Base-by-base conservation (phyloP, 768 basidiomycete genomes). In the Tephrocybe sp. region DNA sequence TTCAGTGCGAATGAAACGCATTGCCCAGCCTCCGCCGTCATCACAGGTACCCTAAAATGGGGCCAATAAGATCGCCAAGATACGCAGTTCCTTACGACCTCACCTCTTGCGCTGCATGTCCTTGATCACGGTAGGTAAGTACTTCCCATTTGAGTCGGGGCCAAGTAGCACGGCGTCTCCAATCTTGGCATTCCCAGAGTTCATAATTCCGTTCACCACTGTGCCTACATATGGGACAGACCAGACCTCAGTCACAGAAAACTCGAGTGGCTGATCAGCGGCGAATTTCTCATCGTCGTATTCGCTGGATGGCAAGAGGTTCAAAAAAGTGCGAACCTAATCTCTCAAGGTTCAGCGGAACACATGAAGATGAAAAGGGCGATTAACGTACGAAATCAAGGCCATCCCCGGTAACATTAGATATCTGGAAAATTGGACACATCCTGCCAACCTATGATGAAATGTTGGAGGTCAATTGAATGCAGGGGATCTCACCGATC, bases 341-440 rank as follows among this genome's bases (percentile, higher is more conserved):
- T 16, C 30, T 33, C 29, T 39, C 27, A 36, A 24, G 22, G 27
- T 50, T 10, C 27, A n/a, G 23, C 16, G 16, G n/a, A n/a, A n/a
- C 16, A 33, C 13, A 27, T 37, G 19, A 43, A 46, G 7, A 16
- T 0, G 13, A 37, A 16, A n/a, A 25, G 18, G 30, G n/a, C n/a
- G n/a, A n/a, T n/a, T 22, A 3, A 22, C 78, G 40, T 56, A 92
- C 86, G 56, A 79, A 75, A 59, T 91, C 84, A 10, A 95, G 79
- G 3, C 94, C 92, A 57, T 90, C 81, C n/a, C 94, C 95, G 1
- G 92, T 94, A 12, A 97, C 91, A 63, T 97, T 98, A 3, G 94
- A 97, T 18, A 94, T 73, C 62, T 87, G 86, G 69, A 95, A 94
- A 51, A 95, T 84, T 0, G 94, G 94, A 60, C 91, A 94, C 61